Conservation (phyloP, 2,329 filamentous ascomycete genomes). For the Trichoderma sp. region DNA sequence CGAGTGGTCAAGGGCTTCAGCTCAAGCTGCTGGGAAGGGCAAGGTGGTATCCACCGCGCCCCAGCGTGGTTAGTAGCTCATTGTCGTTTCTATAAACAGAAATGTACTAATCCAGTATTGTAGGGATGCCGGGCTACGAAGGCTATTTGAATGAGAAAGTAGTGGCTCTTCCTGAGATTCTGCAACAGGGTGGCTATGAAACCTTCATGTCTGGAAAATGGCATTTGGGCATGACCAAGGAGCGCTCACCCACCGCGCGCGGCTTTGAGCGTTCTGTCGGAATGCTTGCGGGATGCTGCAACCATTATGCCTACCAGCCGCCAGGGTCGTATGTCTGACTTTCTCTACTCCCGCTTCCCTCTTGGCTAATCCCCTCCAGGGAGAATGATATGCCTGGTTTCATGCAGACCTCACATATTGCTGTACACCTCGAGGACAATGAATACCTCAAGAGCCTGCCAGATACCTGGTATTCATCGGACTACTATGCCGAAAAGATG, state of each 20-base stretch:
- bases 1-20: conserved; percentile 4
- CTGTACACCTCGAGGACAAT: conserved; percentile 1
- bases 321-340: conserved; percentile 5
- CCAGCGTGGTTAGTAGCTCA: conserved; percentile 42
- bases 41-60: conserved; percentile 60
- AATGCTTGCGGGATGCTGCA: conserved; percentile 62
- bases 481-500: conserved; percentile 57
- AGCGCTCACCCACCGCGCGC: conserved; percentile 57
- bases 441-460: conserved; percentile 6
- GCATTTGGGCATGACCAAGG: conserved; percentile 64
- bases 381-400: conserved; percentile 6
- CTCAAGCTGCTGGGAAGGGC: conserved; percentile 38
- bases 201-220: conserved; percentile 67
- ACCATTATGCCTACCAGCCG: conserved; percentile 45
- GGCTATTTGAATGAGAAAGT: conserved; percentile 48
- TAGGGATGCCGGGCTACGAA: conserved; percentile 6
- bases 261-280: conserved; percentile 64
- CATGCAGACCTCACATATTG: conserved; percentile 10
- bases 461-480: conserved; percentile 37
- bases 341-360: not conserved
- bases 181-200: conserved; percentile 61
- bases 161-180: conserved; percentile 60
- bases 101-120: not conserved
- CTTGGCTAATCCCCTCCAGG: conserved; percentile 4
- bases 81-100: not conserved